Evolutionary conservation across 495 filamentous ascomycete genomes (phyloP).

Genomic region (Aspergillus conjunctus): DNA sequence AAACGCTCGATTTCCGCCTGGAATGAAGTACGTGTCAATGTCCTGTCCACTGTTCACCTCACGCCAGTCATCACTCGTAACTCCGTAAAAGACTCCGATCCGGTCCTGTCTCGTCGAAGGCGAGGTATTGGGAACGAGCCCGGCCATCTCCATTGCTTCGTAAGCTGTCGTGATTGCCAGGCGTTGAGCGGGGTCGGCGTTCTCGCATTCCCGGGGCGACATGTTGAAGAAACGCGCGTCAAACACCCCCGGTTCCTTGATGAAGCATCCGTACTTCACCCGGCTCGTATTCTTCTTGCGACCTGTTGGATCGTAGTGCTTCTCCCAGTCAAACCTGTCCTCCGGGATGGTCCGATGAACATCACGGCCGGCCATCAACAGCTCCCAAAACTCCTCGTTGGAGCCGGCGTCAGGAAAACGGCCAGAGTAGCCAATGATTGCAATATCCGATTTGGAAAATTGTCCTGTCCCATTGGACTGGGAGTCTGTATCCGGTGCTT

Average conservation of each 20-base stretch:
- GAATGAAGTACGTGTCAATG: conserved; percentile 91
- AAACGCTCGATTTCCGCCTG: conserved; percentile 85
- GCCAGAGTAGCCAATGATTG: conserved; percentile 75
- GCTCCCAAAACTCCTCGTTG: conserved; percentile 70
- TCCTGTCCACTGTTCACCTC: conserved; percentile 87
- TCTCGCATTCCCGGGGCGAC: conserved; percentile 84
- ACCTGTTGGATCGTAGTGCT: conserved; percentile 74
- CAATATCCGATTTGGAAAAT: conserved; percentile 53
- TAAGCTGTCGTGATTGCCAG: conserved; percentile 81
- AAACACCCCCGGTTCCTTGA: conserved; percentile 79
- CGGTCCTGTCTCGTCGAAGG: conserved; percentile 78
- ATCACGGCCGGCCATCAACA: conserved; percentile 65
- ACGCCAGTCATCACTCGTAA: conserved; percentile 87
- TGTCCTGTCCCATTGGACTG: conserved; percentile 36
- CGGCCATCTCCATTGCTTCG: conserved; percentile 90
- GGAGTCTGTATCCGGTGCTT: conserved; percentile 32
- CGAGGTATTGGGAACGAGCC: conserved; percentile 81
- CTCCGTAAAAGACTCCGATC: conserved; percentile 87
- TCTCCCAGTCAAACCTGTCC: conserved; percentile 75
- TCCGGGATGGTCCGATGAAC: conserved; percentile 57
- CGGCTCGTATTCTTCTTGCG: conserved; percentile 79
- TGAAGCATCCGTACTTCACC: conserved; percentile 83
- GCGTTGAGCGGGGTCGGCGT: conserved; percentile 86
- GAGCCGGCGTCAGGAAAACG: conserved; percentile 70
- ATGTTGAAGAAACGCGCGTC: conserved; percentile 93